Base-by-base conservation (phyloP, 2,329 filamentous ascomycete genomes). In the Ophiostoma ulmi region DNA sequence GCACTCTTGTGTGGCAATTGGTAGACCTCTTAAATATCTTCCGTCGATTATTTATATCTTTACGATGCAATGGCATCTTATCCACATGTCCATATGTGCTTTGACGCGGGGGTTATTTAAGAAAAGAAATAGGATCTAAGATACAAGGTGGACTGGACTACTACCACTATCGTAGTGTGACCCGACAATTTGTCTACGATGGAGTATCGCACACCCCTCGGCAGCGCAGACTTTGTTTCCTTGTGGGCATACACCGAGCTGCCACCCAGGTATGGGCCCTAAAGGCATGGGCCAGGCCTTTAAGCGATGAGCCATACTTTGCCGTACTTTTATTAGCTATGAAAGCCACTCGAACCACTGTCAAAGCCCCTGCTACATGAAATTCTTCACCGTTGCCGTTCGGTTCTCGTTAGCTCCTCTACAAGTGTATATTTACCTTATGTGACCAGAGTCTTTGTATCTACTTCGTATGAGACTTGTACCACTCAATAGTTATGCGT, bases 271-370 rank as follows among this genome's bases (percentile, higher is more conserved):
- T 20, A 48, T 39, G 38, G 38, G 38, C 38, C 38, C 38, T 39
- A 10, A 39, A 8, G 38, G 38, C 38, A 39, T 39, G 38, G 38
- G 38, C 38, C 38, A 8, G 38, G 11, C 38, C 38, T 11, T 39
- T 11, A 39, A 8, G 38, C 38, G 8, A 39, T 39, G 38, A 39
- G 38, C 38, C 38, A 39, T 39, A 20, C 17, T 4, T 48, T 48
- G 17, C 44, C 44, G 44, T 48, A 48, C 44, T 48, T 48, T 48
- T 48, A 48, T 48, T 48, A 48, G 44, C 44, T 48, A 17, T 11
- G 44, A n/a, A 48, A 20, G 52, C 52, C 52, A 55, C 52, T 58
- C 52, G n/a, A 58, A 58, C 52, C 52, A 58, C 52, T 26, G 52
- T 26, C 52, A 22, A 58, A 26, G 52, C 52, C 31, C 52, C 52